phyloP scores from a whole-genome alignment of 139 green algal genomes.

The Picochlorum sp. region DNA sequence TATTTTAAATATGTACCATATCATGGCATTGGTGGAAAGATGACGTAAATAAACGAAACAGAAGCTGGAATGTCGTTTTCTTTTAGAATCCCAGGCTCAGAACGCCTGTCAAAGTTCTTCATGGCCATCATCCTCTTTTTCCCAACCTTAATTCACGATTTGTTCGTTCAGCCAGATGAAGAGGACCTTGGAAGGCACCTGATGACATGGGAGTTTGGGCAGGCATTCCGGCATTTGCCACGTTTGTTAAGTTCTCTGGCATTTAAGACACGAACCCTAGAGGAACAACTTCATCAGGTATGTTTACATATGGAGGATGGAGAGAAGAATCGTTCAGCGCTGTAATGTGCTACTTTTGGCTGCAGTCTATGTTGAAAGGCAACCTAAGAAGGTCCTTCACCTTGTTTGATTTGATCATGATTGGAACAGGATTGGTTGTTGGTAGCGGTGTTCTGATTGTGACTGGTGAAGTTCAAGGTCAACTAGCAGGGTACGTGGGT shows the following conservation, averaged over 20 bases:
- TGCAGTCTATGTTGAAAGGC: conserved; percentile 26
- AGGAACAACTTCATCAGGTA: conserved; percentile 31
- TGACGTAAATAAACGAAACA: too few species aligned
- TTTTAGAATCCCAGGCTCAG: background rate
- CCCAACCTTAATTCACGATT: background rate
- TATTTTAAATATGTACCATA: too few species aligned
- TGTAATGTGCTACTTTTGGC: background rate
- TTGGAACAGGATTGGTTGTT: conserved; percentile 26
- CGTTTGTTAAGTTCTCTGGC: conserved; percentile 15
- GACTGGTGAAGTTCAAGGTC: conserved; percentile 10
- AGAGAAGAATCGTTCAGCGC: background rate
- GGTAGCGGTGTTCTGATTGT: conserved; percentile 17
- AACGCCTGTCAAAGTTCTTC: background rate
- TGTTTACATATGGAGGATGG: background rate
- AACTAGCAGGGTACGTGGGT: conserved; percentile 17
- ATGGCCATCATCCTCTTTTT: background rate
- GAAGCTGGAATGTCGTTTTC: too few species aligned
- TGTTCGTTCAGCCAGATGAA: background rate
- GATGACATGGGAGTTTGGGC: conserved; percentile 5
- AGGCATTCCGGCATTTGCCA: conserved; percentile 7
- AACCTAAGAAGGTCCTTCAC: conserved; percentile 15
- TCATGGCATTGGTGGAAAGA: too few species aligned
- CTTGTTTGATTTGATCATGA: conserved; percentile 20
- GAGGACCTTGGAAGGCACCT: background rate
- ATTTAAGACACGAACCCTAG: conserved; percentile 24